phyloP scores from a whole-genome alignment of 2,329 filamentous ascomycete species.

The Claviceps sp. region DNA sequence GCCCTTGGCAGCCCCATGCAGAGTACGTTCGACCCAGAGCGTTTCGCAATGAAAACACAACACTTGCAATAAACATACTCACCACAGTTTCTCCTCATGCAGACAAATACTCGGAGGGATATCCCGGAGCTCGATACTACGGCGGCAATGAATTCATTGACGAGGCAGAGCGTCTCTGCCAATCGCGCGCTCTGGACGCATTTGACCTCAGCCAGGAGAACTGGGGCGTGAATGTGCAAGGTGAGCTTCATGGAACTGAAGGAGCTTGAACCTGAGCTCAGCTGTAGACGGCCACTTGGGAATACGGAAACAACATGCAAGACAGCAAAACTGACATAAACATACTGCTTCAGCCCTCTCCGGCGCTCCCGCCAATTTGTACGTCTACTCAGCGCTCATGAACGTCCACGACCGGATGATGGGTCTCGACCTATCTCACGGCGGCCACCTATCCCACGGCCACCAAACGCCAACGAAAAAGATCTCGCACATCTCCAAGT shows the following conservation, averaged over 20 bases:
- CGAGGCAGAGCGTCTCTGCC: conserved; percentile 75
- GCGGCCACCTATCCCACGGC: conserved; percentile 89
- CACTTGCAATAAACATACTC: not conserved
- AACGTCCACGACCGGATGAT: conserved; percentile 89
- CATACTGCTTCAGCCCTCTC: conserved; percentile 50
- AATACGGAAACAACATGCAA: not conserved
- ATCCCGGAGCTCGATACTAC: conserved; percentile 92
- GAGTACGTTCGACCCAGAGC: conserved; percentile 38
- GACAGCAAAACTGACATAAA: not conserved
- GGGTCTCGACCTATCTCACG: conserved; percentile 92
- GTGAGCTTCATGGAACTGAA: conserved; percentile 31
- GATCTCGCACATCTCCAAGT: conserved; percentile 97
- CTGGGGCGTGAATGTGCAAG: conserved; percentile 95
- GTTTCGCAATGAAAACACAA: not conserved
- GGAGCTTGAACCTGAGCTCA: not conserved
- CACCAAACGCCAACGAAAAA: conserved; percentile 91
- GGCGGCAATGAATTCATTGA: conserved; percentile 96
- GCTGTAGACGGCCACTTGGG: not conserved
- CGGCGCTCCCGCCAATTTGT: conserved; percentile 61
- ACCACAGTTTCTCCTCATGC: not conserved
- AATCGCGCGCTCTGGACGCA: conserved; percentile 75
- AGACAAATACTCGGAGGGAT: conserved; percentile 98
- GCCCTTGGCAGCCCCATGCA: conserved; percentile 90
- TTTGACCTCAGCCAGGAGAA: conserved; percentile 72
- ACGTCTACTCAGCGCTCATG: conserved; percentile 91